Base-by-base conservation (phyloP, 139 green algal species). In the Chlorella ohadii region DNA sequence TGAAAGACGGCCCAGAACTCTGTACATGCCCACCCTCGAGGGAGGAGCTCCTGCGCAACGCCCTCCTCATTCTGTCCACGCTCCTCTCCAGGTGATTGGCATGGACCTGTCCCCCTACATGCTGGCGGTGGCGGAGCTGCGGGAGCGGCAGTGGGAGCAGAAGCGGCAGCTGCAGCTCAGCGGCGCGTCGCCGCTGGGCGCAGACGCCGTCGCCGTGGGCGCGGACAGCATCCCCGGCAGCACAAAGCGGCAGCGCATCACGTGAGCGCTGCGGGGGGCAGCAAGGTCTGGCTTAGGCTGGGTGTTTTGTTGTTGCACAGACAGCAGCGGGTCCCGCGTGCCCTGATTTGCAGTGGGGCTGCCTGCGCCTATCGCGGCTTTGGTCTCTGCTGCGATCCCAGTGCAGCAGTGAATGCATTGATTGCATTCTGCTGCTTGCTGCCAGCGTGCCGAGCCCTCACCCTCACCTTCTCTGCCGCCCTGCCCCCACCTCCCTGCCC, bases 31-130 rank as follows among this genome's bases (percentile, higher is more conserved):
- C n/a, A n/a, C n/a, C n/a, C n/a, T n/a, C n/a, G n/a, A n/a, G n/a
- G n/a, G n/a, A n/a, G n/a, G n/a, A n/a, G n/a, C n/a, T n/a, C n/a
- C n/a, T n/a, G n/a, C n/a, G n/a, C n/a, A n/a, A n/a, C n/a, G n/a
- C n/a, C n/a, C n/a, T n/a, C n/a, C n/a, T n/a, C n/a, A n/a, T n/a
- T n/a, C n/a, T n/a, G n/a, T n/a, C n/a, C n/a, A n/a, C 9, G 44
- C 9, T 51, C 9, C 44, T 51, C 9, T 51, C 44, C 25, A 77
- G 11, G 74, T 96, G 23, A 93, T 82, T 19, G 93, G 95, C 3
- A 57, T 98, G 36, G 95, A 98, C 84, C 87, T 96, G 16, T 95
- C 88, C 0, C 92, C 96, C 7, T 94, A 98, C 91, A 95, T 98
- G 77, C 85, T 98, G 64, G 91, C 95, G 0, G 96, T 98, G 33